Conservation (phyloP, 176 grass and related monocot species). For the Saccharum officinarum region DNA sequence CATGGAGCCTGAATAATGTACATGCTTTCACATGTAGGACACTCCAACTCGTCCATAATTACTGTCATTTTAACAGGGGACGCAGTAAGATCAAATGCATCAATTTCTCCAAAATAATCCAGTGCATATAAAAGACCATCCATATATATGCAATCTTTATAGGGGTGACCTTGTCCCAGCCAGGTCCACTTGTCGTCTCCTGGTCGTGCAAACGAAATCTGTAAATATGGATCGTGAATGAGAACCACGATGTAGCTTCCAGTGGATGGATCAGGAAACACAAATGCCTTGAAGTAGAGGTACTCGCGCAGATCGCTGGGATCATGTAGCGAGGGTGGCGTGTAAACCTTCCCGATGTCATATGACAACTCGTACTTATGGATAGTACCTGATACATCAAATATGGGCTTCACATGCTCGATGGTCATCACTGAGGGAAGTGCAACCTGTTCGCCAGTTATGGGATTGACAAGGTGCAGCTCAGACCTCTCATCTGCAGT, state of each 20-base stretch:
- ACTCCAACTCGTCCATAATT: background rate
- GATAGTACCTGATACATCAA: background rate
- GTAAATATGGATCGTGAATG: background rate
- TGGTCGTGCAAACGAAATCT: conserved; percentile 15
- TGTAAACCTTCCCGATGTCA: background rate
- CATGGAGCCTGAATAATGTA: conserved; percentile 8
- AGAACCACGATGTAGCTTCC: conserved; percentile 21
- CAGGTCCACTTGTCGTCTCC: background rate
- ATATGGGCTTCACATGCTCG: background rate
- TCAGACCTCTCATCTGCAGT: conserved; percentile 8
- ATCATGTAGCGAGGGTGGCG: background rate
- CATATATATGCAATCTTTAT: background rate
- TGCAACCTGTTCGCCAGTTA: background rate
- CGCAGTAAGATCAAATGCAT: conserved; percentile 1
- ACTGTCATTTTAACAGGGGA: background rate
- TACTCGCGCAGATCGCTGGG: background rate
- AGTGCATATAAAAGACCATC: background rate
- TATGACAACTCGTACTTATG: background rate
- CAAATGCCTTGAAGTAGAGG: conserved; percentile 9
- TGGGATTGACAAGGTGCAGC: conserved; percentile 17
- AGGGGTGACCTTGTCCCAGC: background rate
- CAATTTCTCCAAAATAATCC: background rate
- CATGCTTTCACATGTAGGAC: background rate
- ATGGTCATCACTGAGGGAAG: background rate
- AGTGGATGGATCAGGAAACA: conserved; percentile 14